phyloP scores from a whole-genome alignment of 2,329 filamentous ascomycete species.

The Epichloe brachyelytri region DNA sequence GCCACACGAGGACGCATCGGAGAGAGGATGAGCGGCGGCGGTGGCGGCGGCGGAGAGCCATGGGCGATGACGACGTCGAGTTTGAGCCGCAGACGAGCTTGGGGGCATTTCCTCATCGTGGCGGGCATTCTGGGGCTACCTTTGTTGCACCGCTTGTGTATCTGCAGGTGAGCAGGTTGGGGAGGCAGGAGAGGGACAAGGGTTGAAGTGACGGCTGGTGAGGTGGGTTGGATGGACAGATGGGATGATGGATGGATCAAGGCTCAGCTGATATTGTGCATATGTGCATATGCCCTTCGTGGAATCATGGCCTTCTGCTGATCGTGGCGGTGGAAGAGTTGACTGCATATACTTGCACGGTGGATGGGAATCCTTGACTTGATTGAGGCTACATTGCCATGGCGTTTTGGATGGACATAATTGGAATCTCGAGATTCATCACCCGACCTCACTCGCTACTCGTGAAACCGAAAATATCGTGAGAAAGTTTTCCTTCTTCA shows the following conservation, averaged over 20 bases:
- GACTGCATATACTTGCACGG: too few species aligned
- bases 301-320: too few species aligned
- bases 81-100: constrained; percentile 29
- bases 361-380: too few species aligned
- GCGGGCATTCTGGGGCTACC: constrained; percentile 32
- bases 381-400: background rate
- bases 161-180: constrained; percentile 23
- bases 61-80: constrained; percentile 23
- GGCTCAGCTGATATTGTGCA: too few species aligned
- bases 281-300: too few species aligned
- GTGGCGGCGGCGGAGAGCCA: constrained; percentile 23
- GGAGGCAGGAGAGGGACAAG: constrained; percentile 15
- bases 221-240: background rate
- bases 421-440: too few species aligned
- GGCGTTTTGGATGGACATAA: background rate
- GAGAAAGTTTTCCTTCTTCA: constrained; percentile 1
- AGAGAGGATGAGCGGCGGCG: constrained; percentile 38
- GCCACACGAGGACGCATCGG: constrained; percentile 63
- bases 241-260: background rate
- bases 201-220: background rate
- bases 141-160: constrained; percentile 32
- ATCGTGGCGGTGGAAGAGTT: too few species aligned
- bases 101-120: constrained; percentile 38
- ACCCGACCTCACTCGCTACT: too few species aligned
- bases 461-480: background rate